Base-by-base conservation (phyloP, 352 stramenopile species). In the Pythium angustatum region DNA sequence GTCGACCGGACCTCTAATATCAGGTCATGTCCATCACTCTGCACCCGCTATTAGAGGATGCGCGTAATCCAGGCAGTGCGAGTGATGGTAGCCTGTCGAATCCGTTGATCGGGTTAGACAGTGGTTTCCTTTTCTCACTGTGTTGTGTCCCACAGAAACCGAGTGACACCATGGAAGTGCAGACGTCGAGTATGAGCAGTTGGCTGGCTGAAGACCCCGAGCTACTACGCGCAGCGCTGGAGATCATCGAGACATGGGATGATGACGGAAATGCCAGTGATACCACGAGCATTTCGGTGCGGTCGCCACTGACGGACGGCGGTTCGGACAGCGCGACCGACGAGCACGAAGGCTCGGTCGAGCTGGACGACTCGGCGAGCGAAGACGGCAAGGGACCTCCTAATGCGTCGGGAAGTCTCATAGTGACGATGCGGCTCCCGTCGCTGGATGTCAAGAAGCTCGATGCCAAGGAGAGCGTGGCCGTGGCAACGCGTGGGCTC, bases 131-230 rank as follows among this genome's bases (percentile, higher is more conserved):
- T 38, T 7, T 38, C 33, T 14, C 7, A 7, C 33, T 38, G 33
- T 14, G 8, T 14, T 7, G 33, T 14, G 33, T 14, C 14, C 8
- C 36, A 43, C 7, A 17, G 12, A 43, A 19, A n/a, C n/a, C n/a
- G n/a, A n/a, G n/a, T n/a, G n/a, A n/a, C n/a, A n/a, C n/a, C n/a
- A n/a, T 21, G 8, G 40, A n/a, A 24, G 24, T 10, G 40, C 19
- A 24, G 40, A 11, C 22, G 9, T 55, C 34, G 8, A 40, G 24
- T 3, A 66, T 51, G 26, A 53, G 12, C 21, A 67, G 31, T 17
- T 60, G 52, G 60, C 33, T 67, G 40, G 51, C 51, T 10, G 60
- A 67, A 30, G 53, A 67, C 24, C 60, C 60, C 11, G 60, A 67
- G 41, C 26, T 61, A 41, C 51, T 67, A 51, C 51, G 53, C 31